A percentile compares a stretch with the other conserved stretches of the same genome.
Evolutionary conservation across 2,329 filamentous ascomycete genomes (phyloP).

Genomic region (Dothiorella sarmentorum): DNA sequence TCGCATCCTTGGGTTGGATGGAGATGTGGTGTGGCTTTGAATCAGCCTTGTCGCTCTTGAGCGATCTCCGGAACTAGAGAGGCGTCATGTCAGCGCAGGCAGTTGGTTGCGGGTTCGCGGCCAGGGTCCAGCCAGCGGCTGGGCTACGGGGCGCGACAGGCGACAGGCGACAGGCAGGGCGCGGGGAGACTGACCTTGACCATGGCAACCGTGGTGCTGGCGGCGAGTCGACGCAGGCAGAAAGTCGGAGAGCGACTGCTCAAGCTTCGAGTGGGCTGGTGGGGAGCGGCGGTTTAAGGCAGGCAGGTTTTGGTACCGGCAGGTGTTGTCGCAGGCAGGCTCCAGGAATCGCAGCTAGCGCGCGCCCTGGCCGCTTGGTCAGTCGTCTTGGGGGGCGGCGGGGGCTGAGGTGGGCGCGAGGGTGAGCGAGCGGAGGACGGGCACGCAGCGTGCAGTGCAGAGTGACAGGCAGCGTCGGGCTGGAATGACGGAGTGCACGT

Average conservation of each 20-base stretch:
- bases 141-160: constrained; percentile 4
- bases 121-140: constrained; percentile 18
- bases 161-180: constrained; percentile 21
- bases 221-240: constrained; percentile 3
- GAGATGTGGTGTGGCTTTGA: constrained; percentile 67
- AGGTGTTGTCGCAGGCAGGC: constrained; percentile 9
- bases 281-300: constrained; percentile 4
- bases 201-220: constrained; percentile 18
- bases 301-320: constrained; percentile 7
- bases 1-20: constrained; percentile 78
- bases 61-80: constrained; percentile 68
- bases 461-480: constrained; percentile 6
- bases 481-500: constrained; percentile 14
- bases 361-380: constrained; percentile 5
- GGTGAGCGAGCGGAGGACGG: neutral
- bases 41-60: constrained; percentile 82
- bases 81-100: constrained; percentile 10
- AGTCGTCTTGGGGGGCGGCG: constrained; percentile 2
- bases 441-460: neutral
- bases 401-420: neutral
- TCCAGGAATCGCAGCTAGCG: constrained; percentile 14
- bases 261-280: neutral
- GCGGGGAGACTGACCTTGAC: constrained; percentile 27
- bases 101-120: neutral
- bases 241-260: neutral